These are phyloP conservation scores for Moricandia moricandioides DNA, from an alignment of 345 rosid species.

Conservation along the genomic window DNA sequence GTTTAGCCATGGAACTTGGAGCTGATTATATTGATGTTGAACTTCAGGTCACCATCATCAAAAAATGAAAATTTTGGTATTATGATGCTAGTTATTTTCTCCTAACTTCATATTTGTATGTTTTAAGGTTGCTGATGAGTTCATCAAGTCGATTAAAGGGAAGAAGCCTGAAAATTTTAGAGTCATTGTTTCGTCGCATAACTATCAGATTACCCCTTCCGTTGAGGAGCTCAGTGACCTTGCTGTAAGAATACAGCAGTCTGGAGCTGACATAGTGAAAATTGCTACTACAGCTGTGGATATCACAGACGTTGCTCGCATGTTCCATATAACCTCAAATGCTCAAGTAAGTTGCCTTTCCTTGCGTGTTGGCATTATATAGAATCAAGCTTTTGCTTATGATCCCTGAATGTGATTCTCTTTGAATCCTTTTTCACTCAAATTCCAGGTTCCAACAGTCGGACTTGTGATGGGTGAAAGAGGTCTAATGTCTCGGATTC, in stretches of 20 bases:
- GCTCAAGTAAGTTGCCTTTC: slow-evolving; percentile 64
- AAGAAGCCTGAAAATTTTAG: slow-evolving; percentile 69
- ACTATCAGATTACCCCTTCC: slow-evolving; percentile 78
- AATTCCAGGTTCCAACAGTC: slow-evolving; percentile 82
- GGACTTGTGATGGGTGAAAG: slow-evolving; percentile 93
- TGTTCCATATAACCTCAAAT: slow-evolving; percentile 80
- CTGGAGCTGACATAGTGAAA: slow-evolving; percentile 92
- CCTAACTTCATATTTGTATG: slow-evolving; percentile 1
- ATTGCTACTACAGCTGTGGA: slow-evolving; percentile 86
- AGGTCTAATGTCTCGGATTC: slow-evolving; percentile 84
- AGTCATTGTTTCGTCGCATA: slow-evolving; percentile 84
- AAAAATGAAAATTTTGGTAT: slow-evolving; percentile 1
- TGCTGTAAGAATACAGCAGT: slow-evolving; percentile 63
- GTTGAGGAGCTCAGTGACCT: slow-evolving; percentile 76
- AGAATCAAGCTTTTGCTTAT: neutral
- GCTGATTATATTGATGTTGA: slow-evolving; percentile 95
- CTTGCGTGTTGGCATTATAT: neutral
- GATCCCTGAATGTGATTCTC: slow-evolving; percentile 5
- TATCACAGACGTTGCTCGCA: slow-evolving; percentile 79
- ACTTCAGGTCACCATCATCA: slow-evolving; percentile 65
- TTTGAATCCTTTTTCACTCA: neutral
- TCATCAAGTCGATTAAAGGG: slow-evolving; percentile 52
- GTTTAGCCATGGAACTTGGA: slow-evolving; percentile 84
- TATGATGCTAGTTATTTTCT: neutral
- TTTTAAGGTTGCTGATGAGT: slow-evolving; percentile 69